These are phyloP conservation scores for Lactarius sp. DNA, from an alignment of 768 basidiomycete species.

Conservation along the genomic window DNA sequence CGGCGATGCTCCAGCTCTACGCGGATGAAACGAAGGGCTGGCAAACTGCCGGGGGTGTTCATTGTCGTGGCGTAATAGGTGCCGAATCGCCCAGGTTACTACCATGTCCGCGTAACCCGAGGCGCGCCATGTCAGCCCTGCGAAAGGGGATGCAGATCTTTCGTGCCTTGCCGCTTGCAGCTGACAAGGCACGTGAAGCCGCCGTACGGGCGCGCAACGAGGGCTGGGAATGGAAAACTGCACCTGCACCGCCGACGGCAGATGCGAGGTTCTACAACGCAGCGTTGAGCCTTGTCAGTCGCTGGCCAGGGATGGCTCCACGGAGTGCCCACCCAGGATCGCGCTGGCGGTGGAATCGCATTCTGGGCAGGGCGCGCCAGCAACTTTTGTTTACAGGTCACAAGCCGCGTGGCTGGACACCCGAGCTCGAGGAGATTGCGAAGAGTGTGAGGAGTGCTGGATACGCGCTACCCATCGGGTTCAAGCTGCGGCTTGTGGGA, in stretches of 20 bases:
- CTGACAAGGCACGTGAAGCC: constrained; percentile 3
- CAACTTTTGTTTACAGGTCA: not conserved
- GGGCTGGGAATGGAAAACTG: not conserved
- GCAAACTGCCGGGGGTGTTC: constrained; percentile 21
- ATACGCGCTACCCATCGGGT: constrained; percentile 16
- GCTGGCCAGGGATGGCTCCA: constrained; percentile 14
- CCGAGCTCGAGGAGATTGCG: constrained; percentile 17
- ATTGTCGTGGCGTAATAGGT: constrained; percentile 8
- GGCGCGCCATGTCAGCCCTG: not conserved
- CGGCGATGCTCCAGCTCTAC: constrained; percentile 64
- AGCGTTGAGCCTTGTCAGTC: constrained; percentile 40
- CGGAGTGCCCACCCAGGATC: constrained; percentile 27
- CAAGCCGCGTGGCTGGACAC: constrained; percentile 12
- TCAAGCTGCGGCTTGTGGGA: constrained; percentile 17
- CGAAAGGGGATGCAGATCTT: constrained; percentile 12
- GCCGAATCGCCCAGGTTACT: not conserved
- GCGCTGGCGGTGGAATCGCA: constrained; percentile 31
- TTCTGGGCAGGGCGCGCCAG: constrained; percentile 27
- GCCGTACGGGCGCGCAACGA: not conserved
- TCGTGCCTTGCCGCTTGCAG: constrained; percentile 6
- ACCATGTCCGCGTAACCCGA: not conserved
- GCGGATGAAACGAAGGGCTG: constrained; percentile 39
- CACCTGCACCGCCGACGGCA: constrained; percentile 23
- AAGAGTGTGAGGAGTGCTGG: constrained; percentile 11
- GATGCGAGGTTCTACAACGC: constrained; percentile 72